Evolutionary conservation across 2,329 filamentous ascomycete species (phyloP).

Genomic region (Trichoderma oligosporum): DNA sequence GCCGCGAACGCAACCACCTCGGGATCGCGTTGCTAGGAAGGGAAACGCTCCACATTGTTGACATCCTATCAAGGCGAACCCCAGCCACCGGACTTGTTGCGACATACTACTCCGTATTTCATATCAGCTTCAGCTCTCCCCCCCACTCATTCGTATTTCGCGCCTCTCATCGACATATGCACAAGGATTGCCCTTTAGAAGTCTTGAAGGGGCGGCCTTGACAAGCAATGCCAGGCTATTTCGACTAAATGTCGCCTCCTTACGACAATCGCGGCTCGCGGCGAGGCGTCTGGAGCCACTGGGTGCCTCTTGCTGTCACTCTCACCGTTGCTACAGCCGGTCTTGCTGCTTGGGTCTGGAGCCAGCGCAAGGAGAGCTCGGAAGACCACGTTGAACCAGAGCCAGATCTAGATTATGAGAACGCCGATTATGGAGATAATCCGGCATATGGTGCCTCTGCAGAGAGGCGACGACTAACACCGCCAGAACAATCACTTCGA

Average conservation of each 20-base stretch:
- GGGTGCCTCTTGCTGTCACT: slow-evolving; percentile 83
- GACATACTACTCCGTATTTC: slow-evolving; percentile 19
- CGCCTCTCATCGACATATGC: background rate
- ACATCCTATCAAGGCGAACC: slow-evolving; percentile 21
- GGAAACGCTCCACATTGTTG: slow-evolving; percentile 23
- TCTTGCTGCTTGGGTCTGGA: slow-evolving; percentile 89
- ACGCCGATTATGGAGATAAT: slow-evolving; percentile 52
- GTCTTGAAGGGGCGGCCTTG: background rate
- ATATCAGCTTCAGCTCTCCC: slow-evolving; percentile 13
- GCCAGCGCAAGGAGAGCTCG: slow-evolving; percentile 73
- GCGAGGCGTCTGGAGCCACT: slow-evolving; percentile 70
- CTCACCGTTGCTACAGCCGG: slow-evolving; percentile 84
- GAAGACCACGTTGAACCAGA: slow-evolving; percentile 62
- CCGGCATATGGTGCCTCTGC: slow-evolving; percentile 45
- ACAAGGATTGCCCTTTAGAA: background rate
- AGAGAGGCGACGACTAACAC: slow-evolving; percentile 33
- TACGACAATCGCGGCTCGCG: slow-evolving; percentile 60
- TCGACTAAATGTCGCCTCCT: slow-evolving; percentile 53
- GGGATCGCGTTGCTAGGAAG: slow-evolving; percentile 25
- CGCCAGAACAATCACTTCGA: slow-evolving; percentile 1
- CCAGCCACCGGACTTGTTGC: slow-evolving; percentile 25
- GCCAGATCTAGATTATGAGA: slow-evolving; percentile 46
- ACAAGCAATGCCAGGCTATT: slow-evolving; percentile 35
- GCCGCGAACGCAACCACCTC: slow-evolving; percentile 36
- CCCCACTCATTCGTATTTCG: slow-evolving; percentile 18